phyloP scores from a whole-genome alignment of 371 early-diverging fungal genomes.

The Haplosporangium sp. region DNA sequence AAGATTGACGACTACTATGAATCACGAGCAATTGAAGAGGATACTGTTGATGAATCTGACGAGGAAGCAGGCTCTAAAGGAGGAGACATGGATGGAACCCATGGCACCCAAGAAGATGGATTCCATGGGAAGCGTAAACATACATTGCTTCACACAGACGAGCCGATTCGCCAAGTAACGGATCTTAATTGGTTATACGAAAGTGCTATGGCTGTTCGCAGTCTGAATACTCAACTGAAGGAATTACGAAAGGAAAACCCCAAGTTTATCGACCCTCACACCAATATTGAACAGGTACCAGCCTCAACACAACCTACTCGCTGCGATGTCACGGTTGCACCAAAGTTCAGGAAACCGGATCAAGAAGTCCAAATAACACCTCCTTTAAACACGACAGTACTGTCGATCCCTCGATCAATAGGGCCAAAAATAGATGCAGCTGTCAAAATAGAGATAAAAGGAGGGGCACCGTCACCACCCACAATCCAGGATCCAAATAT shows the following conservation, averaged over 20 bases:
- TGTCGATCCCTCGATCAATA: conserved; percentile 53
- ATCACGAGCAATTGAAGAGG: conserved; percentile 36
- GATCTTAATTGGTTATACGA: conserved; percentile 66
- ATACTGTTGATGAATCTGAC: conserved; percentile 25
- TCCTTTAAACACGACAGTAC: conserved; percentile 9
- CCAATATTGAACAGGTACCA: conserved; percentile 80
- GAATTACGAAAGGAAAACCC: conserved; percentile 63
- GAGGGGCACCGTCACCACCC: conserved; percentile 32
- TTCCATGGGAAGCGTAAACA: conserved; percentile 17
- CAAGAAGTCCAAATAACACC: background rate
- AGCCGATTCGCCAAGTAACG: conserved; percentile 22
- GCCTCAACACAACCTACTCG: conserved; percentile 65
- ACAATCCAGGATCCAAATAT: conserved; percentile 39
- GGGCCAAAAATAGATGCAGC: conserved; percentile 39
- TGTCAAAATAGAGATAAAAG: conserved; percentile 43
- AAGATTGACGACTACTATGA: conserved; percentile 91
- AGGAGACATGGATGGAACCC: conserved; percentile 18
- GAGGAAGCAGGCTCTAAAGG: conserved; percentile 15
- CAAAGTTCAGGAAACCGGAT: background rate
- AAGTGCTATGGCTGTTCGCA: conserved; percentile 68
- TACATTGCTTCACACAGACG: conserved; percentile 20
- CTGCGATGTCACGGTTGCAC: conserved; percentile 29
- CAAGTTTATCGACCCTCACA: conserved; percentile 81
- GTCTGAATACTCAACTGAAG: conserved; percentile 67
- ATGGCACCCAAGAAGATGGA: conserved; percentile 8